Base-by-base conservation (phyloP, 164 flowering plant genomes). In the Vitis amurensis region DNA sequence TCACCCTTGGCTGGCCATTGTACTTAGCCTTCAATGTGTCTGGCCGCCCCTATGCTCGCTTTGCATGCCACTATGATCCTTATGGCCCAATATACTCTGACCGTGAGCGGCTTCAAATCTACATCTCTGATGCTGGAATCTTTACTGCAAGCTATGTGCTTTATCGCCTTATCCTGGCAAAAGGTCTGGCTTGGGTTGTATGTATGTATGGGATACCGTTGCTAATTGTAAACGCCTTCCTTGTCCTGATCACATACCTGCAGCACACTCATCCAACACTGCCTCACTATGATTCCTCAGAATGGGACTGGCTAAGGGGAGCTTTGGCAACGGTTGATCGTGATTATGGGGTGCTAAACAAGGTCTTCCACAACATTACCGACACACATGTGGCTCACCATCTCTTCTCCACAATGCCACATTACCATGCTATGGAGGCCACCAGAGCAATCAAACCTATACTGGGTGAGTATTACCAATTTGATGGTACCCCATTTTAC, bases 221-320 rank as follows among this genome's bases (percentile, higher is more conserved):
- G 51, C 65, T 82, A 3, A 59, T 84, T 4, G 80, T 80, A 13
- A 84, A 84, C 30, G 84, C 58, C 1, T 84, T 80, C 64, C 76
- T 84, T 8, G 82, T 82, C 5, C 1, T 65, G 58, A 82, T 82
- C 63, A 82, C 85, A 1, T 83, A 66, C 65, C 60, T 83, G 55
- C 83, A 83, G 64, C 87, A 83, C 69, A 81, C 84, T 11, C 87
- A 83, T 64, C 78, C 80, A 10, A 16, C 79, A 2, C 49, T 83
- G 66, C 86, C 86, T 1, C 84, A 79, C 64, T 83, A 76, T 31
- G 76, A 79, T 53, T 72, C 82, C 2, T 66, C 72, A 6, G 84
- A 81, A 55, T 84, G 87, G 87, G 87, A 84, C 37, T 84, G 87
- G 85, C 73, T 84, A n/a, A 74, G 77, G 67, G 85, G 85, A 11